Base-by-base conservation (phyloP, 1,284 basidiomycete genomes). In the Melanopsichium pennsylvanicum region DNA sequence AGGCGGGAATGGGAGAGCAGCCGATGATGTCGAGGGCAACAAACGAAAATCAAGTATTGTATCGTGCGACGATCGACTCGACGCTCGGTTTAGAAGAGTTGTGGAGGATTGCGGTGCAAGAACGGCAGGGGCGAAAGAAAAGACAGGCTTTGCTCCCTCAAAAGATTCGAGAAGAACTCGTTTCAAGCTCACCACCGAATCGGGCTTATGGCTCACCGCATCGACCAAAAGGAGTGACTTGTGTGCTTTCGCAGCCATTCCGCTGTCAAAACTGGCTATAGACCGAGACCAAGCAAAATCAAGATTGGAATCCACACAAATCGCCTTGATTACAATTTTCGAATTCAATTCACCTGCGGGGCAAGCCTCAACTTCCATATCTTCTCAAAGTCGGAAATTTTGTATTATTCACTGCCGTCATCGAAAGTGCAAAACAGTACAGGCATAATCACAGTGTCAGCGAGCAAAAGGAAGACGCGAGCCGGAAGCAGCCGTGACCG, bases 131-230 rank as follows among this genome's bases (percentile, higher is more conserved):
- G 7, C n/a, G 34, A 36, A 7, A 19, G 18, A 13, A n/a, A 19
- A 36, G 4, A 36, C 34, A 32, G 34, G 41, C 50, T 38, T 21
- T 38, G n/a, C 21, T 39, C 41, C 38, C 22, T 21, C 9, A 10
- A 5, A n/a, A 22, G 18, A 19, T 21, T 26, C 49, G 43, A 52
- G 57, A 59, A 59, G 57, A 61, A 61, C 34, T 50, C n/a, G 32
- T n/a, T 34, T 34, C 15, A n/a, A 12, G 32, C 21, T 36, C 18
- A 3, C 15, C 21, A n/a, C n/a, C 29, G 32, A 50, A 50, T 50
- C 48, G 48, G 48, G 47, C 43, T 16, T 19, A 2, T 41, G 40
- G 33, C 32, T 26, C 32, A 16, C 26, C 48, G 39, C 32, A 50
- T 50, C 47, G 47, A 37, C 35, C 33, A 45, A 31, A 18, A 8